A percentile compares a stretch with the other conserved stretches of the same genome.
phyloP scores from a whole-genome alignment of 2,329 filamentous ascomycete genomes.

The Fusarium scirpi region DNA sequence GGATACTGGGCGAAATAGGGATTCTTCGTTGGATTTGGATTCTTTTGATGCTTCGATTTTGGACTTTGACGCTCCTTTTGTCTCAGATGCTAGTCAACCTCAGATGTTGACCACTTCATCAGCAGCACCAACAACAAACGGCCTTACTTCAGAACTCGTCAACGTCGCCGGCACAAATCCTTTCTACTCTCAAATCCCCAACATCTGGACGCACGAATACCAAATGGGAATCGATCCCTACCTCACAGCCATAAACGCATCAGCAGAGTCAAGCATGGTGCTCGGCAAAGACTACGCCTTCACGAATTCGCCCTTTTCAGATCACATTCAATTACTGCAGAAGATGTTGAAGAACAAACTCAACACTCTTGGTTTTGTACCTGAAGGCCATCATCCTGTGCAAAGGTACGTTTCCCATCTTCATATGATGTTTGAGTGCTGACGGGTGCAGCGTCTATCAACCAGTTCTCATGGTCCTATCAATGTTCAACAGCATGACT shows the following conservation, averaged over 20 bases:
- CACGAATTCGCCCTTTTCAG: conserved; percentile 50
- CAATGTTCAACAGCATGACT: conserved; percentile 53
- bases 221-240: conserved; percentile 49
- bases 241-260: conserved; percentile 42
- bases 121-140: neutral
- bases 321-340: conserved; percentile 48
- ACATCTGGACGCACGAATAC: conserved; percentile 50
- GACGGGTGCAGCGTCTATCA: conserved; percentile 41
- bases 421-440: fast-evolving
- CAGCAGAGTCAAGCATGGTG: conserved; percentile 34
- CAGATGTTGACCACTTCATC: neutral
- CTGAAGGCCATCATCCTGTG: conserved; percentile 15
- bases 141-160: conserved; percentile 10
- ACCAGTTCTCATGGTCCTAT: conserved; percentile 48
- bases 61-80: conserved; percentile 11
- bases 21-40: neutral
- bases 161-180: conserved; percentile 25
- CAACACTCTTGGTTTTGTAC: conserved; percentile 22
- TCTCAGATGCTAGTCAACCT: neutral
- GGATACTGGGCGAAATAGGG: neutral
- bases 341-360: conserved; percentile 45
- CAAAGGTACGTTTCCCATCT: conserved; percentile 26
- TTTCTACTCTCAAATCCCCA: conserved; percentile 45
- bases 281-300: conserved; percentile 44
- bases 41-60: conserved; percentile 13